These are phyloP conservation scores for Malus hybrid DNA, from an alignment of 331 rosid genomes.

Conservation along the genomic window DNA sequence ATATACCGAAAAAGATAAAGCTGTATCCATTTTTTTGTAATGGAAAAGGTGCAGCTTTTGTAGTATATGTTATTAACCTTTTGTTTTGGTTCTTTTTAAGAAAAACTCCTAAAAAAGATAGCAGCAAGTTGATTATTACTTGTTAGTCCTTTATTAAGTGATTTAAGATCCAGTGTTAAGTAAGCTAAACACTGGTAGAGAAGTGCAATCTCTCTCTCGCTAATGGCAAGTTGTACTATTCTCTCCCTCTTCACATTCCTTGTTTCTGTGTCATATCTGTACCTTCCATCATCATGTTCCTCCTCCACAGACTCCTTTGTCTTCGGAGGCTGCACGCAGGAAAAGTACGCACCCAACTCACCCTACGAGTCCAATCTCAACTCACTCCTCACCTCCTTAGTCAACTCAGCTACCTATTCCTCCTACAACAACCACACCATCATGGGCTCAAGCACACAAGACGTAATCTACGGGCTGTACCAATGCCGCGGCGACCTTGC, in stretches of 20 bases:
- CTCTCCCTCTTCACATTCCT: constrained; percentile 1
- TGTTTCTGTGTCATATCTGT: constrained; percentile 7
- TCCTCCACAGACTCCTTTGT: constrained; percentile 43
- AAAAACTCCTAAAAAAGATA: background rate
- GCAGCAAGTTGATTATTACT: background rate
- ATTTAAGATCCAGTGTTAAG: background rate
- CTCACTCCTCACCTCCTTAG: constrained; percentile 66
- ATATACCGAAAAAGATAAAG: background rate
- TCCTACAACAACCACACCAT: constrained; percentile 71
- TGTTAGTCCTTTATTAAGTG: background rate
- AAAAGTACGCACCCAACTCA: constrained; percentile 45
- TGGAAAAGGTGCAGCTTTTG: background rate
- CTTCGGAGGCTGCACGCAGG: constrained; percentile 71
- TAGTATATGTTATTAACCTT: background rate
- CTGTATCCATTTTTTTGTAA: background rate
- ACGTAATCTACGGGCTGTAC: constrained; percentile 58
- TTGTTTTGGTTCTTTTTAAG: background rate
- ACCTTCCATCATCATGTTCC: background rate
- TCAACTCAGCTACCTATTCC: constrained; percentile 69
- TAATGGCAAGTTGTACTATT: background rate
- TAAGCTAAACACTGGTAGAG: background rate
- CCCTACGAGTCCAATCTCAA: constrained; percentile 65
- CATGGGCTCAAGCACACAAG: constrained; percentile 37
- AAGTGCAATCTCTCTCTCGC: constrained; percentile 3
- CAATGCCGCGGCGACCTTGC: constrained; percentile 90